Evolutionary conservation across 257 asterid species (phyloP).

Genomic region (Eucommia ulmoides): DNA sequence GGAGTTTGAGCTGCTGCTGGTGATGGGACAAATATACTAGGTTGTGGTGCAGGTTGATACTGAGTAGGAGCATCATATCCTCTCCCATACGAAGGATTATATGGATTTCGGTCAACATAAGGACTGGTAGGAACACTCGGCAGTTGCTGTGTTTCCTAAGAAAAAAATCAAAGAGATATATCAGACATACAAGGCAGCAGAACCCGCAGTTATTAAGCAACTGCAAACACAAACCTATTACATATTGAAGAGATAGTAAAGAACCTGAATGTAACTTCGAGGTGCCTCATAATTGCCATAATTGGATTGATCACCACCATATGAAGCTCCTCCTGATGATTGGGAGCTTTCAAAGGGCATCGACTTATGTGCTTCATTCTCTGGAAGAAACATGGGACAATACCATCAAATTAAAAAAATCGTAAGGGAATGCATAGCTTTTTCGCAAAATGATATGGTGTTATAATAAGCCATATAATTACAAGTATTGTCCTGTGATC

Average conservation of each 20-base stretch:
- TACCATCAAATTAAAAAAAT: background rate
- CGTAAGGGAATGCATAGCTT: no score
- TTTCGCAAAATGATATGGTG: no score
- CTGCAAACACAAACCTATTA: background rate
- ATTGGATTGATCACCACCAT: conserved; percentile 36
- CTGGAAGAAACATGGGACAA: conserved; percentile 22
- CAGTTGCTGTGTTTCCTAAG: conserved; percentile 49
- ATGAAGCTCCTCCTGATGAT: conserved; percentile 30
- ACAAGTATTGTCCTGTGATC: no score
- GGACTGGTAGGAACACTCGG: conserved; percentile 42
- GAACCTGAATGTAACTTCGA: conserved; percentile 44
- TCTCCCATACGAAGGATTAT: conserved; percentile 28
- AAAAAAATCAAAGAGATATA: conserved; percentile 6
- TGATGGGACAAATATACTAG: conserved; percentile 68
- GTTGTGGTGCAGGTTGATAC: conserved; percentile 48
- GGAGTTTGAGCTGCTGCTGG: conserved; percentile 45
- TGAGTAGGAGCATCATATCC: conserved; percentile 36
- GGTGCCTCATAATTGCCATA: conserved; percentile 41
- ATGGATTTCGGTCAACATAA: conserved; percentile 51
- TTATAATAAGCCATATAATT: no score
- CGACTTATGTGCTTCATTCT: conserved; percentile 33
- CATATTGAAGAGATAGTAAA: conserved; percentile 4
- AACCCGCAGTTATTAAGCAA: background rate
- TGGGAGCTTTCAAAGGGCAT: conserved; percentile 33
- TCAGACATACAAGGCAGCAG: no score